These are phyloP conservation scores for Hypoxylon perforatum DNA, from an alignment of 495 filamentous ascomycete genomes.

Conservation along the genomic window DNA sequence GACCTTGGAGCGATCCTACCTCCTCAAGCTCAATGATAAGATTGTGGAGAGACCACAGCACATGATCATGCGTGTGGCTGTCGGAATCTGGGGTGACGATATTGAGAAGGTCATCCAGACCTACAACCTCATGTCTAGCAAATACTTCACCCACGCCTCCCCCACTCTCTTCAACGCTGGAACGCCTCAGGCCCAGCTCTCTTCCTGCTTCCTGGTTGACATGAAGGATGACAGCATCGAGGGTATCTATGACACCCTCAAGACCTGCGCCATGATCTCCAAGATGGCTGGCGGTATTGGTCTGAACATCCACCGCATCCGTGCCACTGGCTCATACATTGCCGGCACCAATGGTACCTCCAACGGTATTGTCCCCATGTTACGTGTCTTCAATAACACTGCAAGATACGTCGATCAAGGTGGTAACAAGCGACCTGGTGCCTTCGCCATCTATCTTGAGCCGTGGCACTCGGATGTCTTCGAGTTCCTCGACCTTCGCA, in stretches of 20 bases:
- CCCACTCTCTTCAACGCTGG: constrained; percentile 98
- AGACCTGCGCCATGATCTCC: constrained; percentile 99
- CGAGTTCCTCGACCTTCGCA: constrained; percentile 94
- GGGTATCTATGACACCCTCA: constrained; percentile 98
- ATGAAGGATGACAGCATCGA: constrained; percentile 99
- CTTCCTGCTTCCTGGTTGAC: constrained; percentile 97
- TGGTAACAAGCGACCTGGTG: constrained; percentile 98
- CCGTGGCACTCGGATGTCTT: constrained; percentile 99
- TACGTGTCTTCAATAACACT: constrained; percentile 98
- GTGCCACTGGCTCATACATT: constrained; percentile 97
- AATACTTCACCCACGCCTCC: constrained; percentile 97
- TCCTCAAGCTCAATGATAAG: constrained; percentile 90
- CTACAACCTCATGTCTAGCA: constrained; percentile 97
- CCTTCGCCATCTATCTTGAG: constrained; percentile 99
- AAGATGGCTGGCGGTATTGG: constrained; percentile 99
- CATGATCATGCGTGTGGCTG: constrained; percentile 98
- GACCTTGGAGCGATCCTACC: constrained; percentile 96
- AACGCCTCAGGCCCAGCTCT: constrained; percentile 90
- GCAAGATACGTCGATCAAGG: constrained; percentile 98
- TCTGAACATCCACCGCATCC: constrained; percentile 93
- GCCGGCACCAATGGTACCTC: constrained; percentile 96
- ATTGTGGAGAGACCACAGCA: constrained; percentile 97
- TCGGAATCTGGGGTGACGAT: constrained; percentile 94
- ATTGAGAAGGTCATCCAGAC: constrained; percentile 95
- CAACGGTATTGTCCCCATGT: constrained; percentile 97